These are phyloP conservation scores for Monosporascus cannonballus DNA, from an alignment of 2,329 filamentous ascomycete species.

Conservation along the genomic window DNA sequence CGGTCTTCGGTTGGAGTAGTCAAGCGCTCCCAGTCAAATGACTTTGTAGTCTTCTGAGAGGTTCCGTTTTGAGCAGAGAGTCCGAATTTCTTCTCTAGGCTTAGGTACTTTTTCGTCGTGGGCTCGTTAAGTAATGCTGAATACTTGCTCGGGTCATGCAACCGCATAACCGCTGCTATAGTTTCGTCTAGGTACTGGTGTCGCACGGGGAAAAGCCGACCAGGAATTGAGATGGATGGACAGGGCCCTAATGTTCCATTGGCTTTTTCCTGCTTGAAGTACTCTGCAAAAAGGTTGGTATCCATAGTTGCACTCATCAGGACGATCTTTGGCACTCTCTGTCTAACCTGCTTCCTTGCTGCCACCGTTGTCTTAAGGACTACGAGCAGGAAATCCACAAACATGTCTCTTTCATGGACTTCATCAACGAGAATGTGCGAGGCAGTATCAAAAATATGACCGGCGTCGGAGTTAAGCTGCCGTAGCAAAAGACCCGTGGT, in stretches of 20 bases:
- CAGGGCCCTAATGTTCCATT: not conserved
- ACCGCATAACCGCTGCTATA: not conserved
- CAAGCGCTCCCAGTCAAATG: too few relatives aligned
- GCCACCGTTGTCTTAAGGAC: too few relatives aligned
- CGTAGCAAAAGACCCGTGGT: conserved; percentile 43
- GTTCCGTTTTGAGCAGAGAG: not conserved
- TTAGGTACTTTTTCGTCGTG: too few relatives aligned
- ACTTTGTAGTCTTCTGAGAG: too few relatives aligned
- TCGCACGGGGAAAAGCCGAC: conserved; percentile 3
- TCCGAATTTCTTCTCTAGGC: not conserved
- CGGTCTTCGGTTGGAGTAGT: too few relatives aligned
- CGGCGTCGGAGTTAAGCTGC: conserved; percentile 32
- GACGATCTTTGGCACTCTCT: conserved; percentile 2
- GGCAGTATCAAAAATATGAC: conserved; percentile 31
- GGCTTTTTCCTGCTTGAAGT: not conserved
- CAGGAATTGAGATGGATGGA: conserved; percentile 2
- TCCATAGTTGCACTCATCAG: conserved; percentile 6
- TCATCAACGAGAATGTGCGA: conserved; percentile 47
- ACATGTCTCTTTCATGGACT: conserved; percentile 26
- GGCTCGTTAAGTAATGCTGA: too few relatives aligned
- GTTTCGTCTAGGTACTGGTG: not conserved
- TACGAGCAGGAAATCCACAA: too few relatives aligned
- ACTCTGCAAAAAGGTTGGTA: conserved; percentile 2
- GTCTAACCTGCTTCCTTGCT: too few relatives aligned
- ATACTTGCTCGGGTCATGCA: too few relatives aligned